Evolutionary conservation across 306 rosid species (phyloP), one percentile per base, ranked within the genome.

Genomic region (Lathyrus tuberosus): DNA sequence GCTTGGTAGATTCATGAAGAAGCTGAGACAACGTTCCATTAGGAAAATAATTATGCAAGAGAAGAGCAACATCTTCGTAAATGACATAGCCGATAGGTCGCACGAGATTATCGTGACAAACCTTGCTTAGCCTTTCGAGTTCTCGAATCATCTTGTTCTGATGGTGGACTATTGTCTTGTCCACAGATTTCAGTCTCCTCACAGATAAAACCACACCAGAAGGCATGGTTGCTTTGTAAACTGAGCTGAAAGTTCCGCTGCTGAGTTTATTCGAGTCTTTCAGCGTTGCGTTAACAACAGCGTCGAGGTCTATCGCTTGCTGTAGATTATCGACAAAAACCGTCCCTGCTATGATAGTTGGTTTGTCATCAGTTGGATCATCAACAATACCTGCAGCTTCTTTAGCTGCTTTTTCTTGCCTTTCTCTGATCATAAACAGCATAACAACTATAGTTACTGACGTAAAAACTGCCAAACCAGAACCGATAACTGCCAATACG

Each of bases 81-180:
- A 95, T 91, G 72, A 95, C 99, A 78, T 86, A 95, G 20, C 99
- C 99, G 33, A 95, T 79, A 13, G 97, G 96, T 38, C 89, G 95
- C 72, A 84, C 88, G 12, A 95, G 86, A 76, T 95, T 95, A 12
- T 88, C 97, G 31, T 95, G 96, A 74, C 81, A 89, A 8, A 95
- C 91, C 77, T 86, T 88, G 71, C 97, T 85, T 74, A 95, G 91
- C 81, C 96, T 87, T 79, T 95, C 97, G 14, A 95, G 97, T 76
- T 95, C 99, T 82, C 96, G 82, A 62, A 95, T 87, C 99, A 95
- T 95, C 84, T 91, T 95, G 82, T 83, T 84, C 79, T 95, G 99
- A 76, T 95, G 99, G 74, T 95, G 89, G 80, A 95, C 80, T 73
- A 95, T 91, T 20, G 99, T 87, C 91, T 90, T 82, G 82, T 95